Evolutionary conservation across 331 rosid genomes (phyloP).

Genomic region (Erythrophleum ivorense): DNA sequence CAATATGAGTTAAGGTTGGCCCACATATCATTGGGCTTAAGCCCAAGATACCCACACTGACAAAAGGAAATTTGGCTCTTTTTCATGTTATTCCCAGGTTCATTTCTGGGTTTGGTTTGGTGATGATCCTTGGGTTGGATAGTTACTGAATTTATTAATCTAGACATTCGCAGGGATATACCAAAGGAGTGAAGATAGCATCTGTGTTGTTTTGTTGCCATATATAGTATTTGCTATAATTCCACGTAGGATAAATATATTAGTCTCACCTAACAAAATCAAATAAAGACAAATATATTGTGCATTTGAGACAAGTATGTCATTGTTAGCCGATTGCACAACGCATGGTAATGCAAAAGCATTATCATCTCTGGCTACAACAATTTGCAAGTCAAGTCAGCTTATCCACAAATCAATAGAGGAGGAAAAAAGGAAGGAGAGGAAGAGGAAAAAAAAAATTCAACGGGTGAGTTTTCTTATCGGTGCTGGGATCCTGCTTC

Average conservation of each 20-base stretch:
- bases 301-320: not conserved
- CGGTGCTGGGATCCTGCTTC: no score
- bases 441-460: not conserved
- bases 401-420: constrained; percentile 4
- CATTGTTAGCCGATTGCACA: not conserved
- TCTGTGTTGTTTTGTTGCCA: not conserved
- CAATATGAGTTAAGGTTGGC: no score
- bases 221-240: not conserved
- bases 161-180: not conserved
- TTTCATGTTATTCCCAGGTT: no score
- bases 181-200: not conserved
- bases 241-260: not conserved
- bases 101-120: no score
- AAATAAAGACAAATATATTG: not conserved
- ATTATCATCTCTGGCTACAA: not conserved
- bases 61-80: no score
- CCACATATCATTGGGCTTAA: no score
- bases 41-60: no score
- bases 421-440: not conserved
- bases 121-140: no score
- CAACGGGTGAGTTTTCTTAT: not conserved
- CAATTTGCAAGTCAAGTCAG: not conserved
- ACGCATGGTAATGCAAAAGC: not conserved
- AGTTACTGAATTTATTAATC: not conserved
- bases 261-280: not conserved